A percentile compares a stretch with the other conserved stretches of the same genome.
phyloP scores from a whole-genome alignment of 2,329 filamentous ascomycete species.

The Penicillium freii region DNA sequence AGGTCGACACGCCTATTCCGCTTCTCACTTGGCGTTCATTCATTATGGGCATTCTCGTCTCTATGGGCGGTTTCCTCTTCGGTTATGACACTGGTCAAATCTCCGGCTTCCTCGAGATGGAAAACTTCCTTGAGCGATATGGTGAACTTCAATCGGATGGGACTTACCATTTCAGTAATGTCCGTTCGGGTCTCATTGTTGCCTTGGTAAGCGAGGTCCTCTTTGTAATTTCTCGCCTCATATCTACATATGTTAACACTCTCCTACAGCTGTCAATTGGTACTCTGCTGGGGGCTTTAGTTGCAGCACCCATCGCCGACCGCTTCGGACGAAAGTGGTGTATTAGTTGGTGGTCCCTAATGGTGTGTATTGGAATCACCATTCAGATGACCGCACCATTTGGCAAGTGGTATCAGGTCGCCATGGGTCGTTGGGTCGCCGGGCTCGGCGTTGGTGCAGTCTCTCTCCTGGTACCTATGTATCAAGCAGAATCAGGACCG shows the following conservation, averaged over 20 bases:
- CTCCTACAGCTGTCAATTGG: conserved; percentile 41
- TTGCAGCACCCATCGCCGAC: conserved; percentile 44
- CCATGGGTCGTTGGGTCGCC: conserved; percentile 44
- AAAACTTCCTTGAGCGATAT: conserved; percentile 41
- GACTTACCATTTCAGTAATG: conserved; percentile 40
- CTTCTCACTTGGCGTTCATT: conserved; percentile 36
- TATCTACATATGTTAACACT: background rate
- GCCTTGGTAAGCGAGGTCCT: conserved; percentile 32
- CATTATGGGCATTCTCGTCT: conserved; percentile 41
- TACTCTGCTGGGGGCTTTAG: conserved; percentile 44
- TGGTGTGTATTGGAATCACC: conserved; percentile 43
- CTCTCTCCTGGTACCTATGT: conserved; percentile 47
- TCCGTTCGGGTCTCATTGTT: conserved; percentile 45
- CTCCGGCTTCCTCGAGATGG: conserved; percentile 45
- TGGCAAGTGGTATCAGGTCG: conserved; percentile 42
- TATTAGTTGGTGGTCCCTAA: conserved; percentile 40
- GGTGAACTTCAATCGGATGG: conserved; percentile 33
- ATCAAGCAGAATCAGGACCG: conserved; percentile 46
- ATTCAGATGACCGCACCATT: conserved; percentile 42
- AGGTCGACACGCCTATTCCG: conserved; percentile 28
- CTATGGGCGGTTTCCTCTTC: conserved; percentile 47
- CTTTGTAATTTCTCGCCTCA: background rate
- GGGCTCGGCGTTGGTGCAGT: conserved; percentile 46
- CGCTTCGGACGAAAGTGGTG: conserved; percentile 44
- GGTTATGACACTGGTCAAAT: conserved; percentile 48